Conservation (phyloP, 257 asterid species). For the Solanum phureja region DNA sequence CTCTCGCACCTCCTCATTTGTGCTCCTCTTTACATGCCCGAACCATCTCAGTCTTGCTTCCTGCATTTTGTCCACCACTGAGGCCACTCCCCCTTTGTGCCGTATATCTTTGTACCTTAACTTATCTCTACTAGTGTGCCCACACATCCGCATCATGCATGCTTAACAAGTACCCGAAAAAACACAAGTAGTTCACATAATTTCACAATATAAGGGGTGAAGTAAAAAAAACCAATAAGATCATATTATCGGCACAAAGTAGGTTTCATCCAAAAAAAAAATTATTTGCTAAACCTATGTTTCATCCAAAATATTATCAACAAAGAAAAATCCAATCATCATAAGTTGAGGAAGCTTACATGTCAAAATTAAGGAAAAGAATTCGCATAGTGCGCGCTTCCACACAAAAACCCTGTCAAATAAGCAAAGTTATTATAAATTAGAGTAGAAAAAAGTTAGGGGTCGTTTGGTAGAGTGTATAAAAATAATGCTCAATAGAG, state of each 20-base stretch:
- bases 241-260: not conserved
- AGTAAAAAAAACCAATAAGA: not conserved
- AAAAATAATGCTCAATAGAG: no score
- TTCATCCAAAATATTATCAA: not conserved
- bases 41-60: not conserved
- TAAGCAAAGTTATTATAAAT: slow-evolving; percentile 7
- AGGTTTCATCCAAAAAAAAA: not conserved
- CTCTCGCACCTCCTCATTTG: not conserved
- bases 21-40: not conserved
- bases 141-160: not conserved
- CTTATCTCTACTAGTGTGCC: not conserved
- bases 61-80: not conserved
- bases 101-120: not conserved
- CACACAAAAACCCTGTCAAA: slow-evolving; percentile 88
- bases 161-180: not conserved
- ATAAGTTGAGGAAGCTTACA: slow-evolving; percentile 45
- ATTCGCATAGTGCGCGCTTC: slow-evolving; percentile 89
- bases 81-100: not conserved
- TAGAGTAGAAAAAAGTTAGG: slow-evolving; percentile 8
- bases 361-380: slow-evolving; percentile 94
- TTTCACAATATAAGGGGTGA: not conserved
- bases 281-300: not conserved
- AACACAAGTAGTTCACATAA: not conserved
- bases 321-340: slow-evolving; percentile 5
- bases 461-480: not conserved